Conservation (phyloP, 257 asterid genomes). For the Solanum sitiens region DNA sequence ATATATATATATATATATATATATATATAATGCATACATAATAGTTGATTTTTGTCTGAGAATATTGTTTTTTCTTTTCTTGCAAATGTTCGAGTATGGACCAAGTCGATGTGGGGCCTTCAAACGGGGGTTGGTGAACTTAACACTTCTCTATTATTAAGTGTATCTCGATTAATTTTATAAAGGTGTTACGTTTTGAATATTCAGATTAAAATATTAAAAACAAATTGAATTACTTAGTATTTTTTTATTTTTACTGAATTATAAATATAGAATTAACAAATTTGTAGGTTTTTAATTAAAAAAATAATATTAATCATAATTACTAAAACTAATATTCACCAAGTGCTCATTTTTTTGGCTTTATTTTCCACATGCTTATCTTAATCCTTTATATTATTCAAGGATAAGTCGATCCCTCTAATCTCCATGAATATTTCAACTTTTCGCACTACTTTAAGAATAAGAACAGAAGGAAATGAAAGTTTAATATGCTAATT, state of each 20-base stretch:
- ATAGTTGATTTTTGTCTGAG: too few species aligned
- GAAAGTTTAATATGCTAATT: neutral
- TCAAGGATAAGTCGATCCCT: neutral
- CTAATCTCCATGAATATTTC: neutral
- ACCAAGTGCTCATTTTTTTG: neutral
- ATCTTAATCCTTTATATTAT: neutral
- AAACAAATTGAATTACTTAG: neutral
- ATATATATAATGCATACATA: too few species aligned
- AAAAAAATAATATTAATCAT: neutral
- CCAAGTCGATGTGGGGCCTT: neutral
- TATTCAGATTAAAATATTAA: rapidly evolving
- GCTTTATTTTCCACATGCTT: neutral
- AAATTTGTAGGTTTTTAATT: neutral
- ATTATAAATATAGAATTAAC: neutral
- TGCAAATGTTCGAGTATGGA: neutral
- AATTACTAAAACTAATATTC: neutral
- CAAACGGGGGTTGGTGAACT: neutral
- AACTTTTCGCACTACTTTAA: neutral
- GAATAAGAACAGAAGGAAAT: neutral
- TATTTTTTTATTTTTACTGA: neutral
- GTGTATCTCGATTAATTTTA: neutral
- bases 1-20: too few species aligned
- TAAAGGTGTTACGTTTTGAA: rapidly evolving
- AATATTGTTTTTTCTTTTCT: neutral
- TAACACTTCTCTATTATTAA: neutral